Evolutionary conservation across 495 filamentous ascomycete genomes (phyloP), one percentile per base, ranked within the genome.

Genomic region (Staphylotrichum longicolle): DNA sequence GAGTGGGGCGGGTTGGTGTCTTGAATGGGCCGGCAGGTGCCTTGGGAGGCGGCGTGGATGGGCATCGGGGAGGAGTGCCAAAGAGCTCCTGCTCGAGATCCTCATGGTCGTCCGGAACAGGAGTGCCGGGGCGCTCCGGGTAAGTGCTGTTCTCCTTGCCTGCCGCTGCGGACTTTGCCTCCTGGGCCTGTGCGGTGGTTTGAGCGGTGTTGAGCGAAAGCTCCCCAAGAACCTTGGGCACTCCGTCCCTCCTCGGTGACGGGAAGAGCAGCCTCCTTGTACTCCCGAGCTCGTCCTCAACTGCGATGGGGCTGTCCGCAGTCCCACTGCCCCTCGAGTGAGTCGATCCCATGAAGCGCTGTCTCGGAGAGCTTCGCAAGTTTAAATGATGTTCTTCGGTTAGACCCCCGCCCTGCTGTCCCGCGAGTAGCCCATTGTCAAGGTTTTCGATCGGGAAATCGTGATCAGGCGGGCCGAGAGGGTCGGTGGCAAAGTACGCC

Each of bases 261-360:
- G 89, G 87, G 75, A 97, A 97, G 49, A 97, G 80, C 40, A 91
- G 74, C 68, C 93, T 84, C 69, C 90, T 83, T 32, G 88, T 90
- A 48, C 82, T 82, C 64, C 86, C 88, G 20, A 93, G 77, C 35
- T 72, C 68, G 41, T 74, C 68, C 60, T 90, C 82, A 46, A 82
- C 59, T 45, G 74, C 63, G 59, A 89, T 85, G 51, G 91, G 86
- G 65, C 84, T 85, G 65, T 84, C 76, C 56, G 83, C 84, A 42
- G 82, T 85, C 57, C 90, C 88, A 62, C 74, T 80, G 39, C 72
- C 77, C 66, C 74, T 70, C 41, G 77, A 80, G 62, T 76, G 76
- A 53, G 68, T 74, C 61, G 78, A 81, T 57, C 73, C 70, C 50
- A 67, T 66, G 33, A 71, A 60, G 51, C 63, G 68, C 42, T 68